Evolutionary conservation across 306 rosid species (phyloP), one percentile per base, ranked within the genome.

Genomic region (Rosa lucieae): DNA sequence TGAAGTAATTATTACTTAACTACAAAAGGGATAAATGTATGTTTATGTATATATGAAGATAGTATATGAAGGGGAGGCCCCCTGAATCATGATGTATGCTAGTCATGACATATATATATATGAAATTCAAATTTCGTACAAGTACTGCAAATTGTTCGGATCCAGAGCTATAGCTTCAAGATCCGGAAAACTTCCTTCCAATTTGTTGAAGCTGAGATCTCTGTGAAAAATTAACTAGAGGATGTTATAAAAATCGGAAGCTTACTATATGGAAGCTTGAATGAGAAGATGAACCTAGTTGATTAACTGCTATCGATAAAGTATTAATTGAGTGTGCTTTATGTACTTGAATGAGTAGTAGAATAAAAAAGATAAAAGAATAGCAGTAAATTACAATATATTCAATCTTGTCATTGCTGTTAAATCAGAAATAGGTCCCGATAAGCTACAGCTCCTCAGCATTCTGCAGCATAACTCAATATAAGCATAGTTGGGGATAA

Each of bases 161-260:
- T 1, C 0, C 5, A 80, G 59, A 32, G 37, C 37, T 2, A 32
- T 32, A 26, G 0, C 1, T 49, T 4, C 5, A 13, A 40, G 61
- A 13, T 35, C 10, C 26, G 79, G 44, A 76, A 17, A 21, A 1
- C 5, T 20, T 1, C 84, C 84, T n/a, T 68, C 70, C 75, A 81
- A 18, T 48, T 8, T 81, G 72, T 76, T 81, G 59, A 81, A 81
- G 73, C 84, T 81, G 15, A 81, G 84, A 69, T 81, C 84, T 59
- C 84, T 81, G 62, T 46, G 44, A 21, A 13, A 44, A 15, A 68
- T 17, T 10, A 26, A 40, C 17, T 0, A 42, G 48, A 11, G 8
- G 29, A 12, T 37, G 42, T 56, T 21, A 42, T 74, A 56, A 58
- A 53, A 74, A 40, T 14, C 69, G 2, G 13, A 55, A 12, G 12